Base-by-base conservation (phyloP, 2,329 filamentous ascomycete genomes). In the Diaporthe batatas region DNA sequence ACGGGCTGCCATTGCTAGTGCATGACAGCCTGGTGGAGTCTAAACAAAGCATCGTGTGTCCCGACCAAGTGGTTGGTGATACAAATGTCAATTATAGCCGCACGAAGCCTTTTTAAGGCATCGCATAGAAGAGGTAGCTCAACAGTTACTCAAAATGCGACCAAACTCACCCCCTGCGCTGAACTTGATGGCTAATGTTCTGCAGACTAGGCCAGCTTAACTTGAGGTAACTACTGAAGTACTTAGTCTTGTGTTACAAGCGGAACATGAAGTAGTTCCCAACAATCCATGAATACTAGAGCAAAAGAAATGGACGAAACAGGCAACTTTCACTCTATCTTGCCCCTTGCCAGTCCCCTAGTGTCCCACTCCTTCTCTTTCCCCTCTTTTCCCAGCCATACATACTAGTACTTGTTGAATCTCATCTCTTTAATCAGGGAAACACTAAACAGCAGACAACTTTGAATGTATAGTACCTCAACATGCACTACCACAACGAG, bases 1-100 rank as follows among this genome's bases (percentile, higher is more conserved):
- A 67, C 32, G 21, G 62, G 51, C 53, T 55, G 75, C 74, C 79
- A 79, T 77, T 78, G 79, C 78, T 75, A 80, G 79, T 80, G 79
- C 78, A 78, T 79, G 79, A 76, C 75, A 53, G 73, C 44, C 59
- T 57, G 59, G 64, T 29, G 23, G 25, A 57, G 55, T 72, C 23
- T 55, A 73, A 69, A 62, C 29, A 62, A 64, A 71, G 73, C 71
- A 76, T 75, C 16, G 6, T 70, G 65, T 70, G 73, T 76, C 73
- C 57, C 75, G 62, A 75, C 76, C 78, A 80, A 80, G 78, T 80
- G 78, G 78, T 76, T 70, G 72, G 59, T 47, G 76, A 75, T 53
- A 59, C n/a, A 59, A 47, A 53, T 39, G 67, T 49, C 32, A 62
- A 53, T 54, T 59, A 32, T 59, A 32, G 58, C 51, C 47, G 29